Conservation (phyloP, 106 monocot species). For the Dendrobium huoshanense region DNA sequence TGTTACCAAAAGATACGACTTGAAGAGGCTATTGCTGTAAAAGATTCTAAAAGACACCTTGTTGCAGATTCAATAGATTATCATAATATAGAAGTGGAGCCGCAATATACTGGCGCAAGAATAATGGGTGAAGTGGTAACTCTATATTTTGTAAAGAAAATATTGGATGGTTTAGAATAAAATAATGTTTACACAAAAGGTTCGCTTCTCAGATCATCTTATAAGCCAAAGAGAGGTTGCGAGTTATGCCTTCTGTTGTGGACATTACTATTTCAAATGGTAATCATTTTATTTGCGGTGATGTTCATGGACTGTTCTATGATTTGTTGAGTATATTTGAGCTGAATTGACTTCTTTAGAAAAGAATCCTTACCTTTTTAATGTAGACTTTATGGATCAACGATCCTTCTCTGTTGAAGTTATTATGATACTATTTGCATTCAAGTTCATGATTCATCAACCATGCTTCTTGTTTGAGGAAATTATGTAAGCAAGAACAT, state of each 20-base stretch:
- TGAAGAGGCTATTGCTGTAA: constrained; percentile 91
- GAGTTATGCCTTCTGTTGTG: constrained; percentile 78
- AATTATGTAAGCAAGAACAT: constrained; percentile 95
- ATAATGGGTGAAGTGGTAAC: constrained; percentile 87
- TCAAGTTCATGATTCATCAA: constrained; percentile 90
- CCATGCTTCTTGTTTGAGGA: constrained; percentile 61
- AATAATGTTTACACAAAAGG: constrained; percentile 10
- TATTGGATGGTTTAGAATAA: constrained; percentile 31
- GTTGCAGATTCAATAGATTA: constrained; percentile 86
- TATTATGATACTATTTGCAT: constrained; percentile 90
- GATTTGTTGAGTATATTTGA: constrained; percentile 93
- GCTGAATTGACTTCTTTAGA: constrained; percentile 90
- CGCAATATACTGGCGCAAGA: constrained; percentile 83
- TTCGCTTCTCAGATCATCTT: constrained; percentile 87
- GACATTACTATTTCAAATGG: constrained; percentile 70
- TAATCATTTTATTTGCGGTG: constrained; percentile 82
- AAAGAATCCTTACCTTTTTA: constrained; percentile 95
- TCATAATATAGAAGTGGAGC: constrained; percentile 68
- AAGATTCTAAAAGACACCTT: constrained; percentile 42
- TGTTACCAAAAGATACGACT: constrained; percentile 90
- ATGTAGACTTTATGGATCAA: constrained; percentile 97
- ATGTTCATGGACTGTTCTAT: constrained; percentile 97
- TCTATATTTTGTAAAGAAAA: constrained; percentile 75
- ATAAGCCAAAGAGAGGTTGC: constrained; percentile 61
- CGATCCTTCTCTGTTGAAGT: constrained; percentile 98